A percentile compares a stretch with the other conserved stretches of the same genome.
Evolutionary conservation across 257 asterid genomes (phyloP).

Genomic region (Capsicum chinense): DNA sequence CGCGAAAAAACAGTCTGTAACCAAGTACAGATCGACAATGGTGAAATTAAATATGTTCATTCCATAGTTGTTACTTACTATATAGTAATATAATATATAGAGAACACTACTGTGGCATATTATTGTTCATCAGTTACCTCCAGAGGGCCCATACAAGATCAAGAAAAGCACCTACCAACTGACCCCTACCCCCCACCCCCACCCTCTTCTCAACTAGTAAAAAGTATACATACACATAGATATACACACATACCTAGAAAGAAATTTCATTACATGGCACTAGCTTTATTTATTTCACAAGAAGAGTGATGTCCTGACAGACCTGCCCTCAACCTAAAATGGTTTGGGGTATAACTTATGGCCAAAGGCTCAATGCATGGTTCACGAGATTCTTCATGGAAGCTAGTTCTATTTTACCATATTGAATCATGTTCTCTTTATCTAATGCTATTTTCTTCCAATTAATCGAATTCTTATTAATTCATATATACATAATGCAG

Average conservation of each 20-base stretch:
- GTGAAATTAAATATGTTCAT: neutral
- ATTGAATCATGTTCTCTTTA: neutral
- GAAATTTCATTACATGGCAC: neutral
- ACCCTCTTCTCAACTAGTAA: neutral
- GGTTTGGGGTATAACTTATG: constrained; percentile 63
- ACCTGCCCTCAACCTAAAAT: constrained; percentile 37
- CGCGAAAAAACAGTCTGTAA: neutral
- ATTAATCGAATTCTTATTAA: neutral
- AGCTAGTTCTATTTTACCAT: neutral
- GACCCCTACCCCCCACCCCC: neutral
- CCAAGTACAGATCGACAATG: neutral
- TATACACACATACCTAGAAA: neutral
- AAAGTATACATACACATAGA: neutral
- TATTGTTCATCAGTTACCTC: neutral
- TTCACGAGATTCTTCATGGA: constrained; percentile 56
- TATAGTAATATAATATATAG: neutral
- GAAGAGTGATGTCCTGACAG: neutral
- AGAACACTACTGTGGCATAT: neutral
- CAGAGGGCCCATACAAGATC: neutral
- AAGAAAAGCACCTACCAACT: neutral
- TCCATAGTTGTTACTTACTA: neutral
- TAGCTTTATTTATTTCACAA: neutral
- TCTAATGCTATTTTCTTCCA: neutral
- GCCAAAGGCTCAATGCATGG: constrained; percentile 59
- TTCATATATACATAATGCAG: neutral